Evolutionary conservation across 2,329 filamentous ascomycete genomes (phyloP), one percentile per base, ranked within the genome.

Genomic region (Fusarium torulosum): DNA sequence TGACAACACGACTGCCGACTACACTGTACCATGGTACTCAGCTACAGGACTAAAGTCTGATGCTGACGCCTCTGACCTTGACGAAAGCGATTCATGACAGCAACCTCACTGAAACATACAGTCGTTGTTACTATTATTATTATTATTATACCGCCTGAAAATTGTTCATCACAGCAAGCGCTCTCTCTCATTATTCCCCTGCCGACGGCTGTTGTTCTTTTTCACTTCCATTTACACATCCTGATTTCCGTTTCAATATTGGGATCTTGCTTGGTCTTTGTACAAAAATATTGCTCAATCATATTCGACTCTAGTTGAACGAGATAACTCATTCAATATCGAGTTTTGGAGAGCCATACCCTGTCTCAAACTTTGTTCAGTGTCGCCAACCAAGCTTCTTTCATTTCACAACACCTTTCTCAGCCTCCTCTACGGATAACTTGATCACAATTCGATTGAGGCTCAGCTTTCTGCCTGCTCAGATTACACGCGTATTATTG

Each of bases 1-100:
- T 71, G 59, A 62, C 56, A 37, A 63, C 64, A 59, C 51, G 46
- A 73, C 54, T 72, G 64, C 69, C 70, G 65, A 58, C 60, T 71
- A 59, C 8, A n/a, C 35, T n/a, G 35, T n/a, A 37, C 35, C 35
- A 10, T 37, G 35, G 35, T n/a, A 19, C 35, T 37, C 54, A 59
- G 43, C 35, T 50, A 19, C 27, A 29, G 27, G 27, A 29, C 45
- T 52, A 33, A 33, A 33, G 7, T 33, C 29, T 33, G 45, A 55
- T 27, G 25, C 58, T 40, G 55, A 60, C 61, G 52, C 63, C 51
- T 55, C 55, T 68, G 46, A 29, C 53, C 29, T 53, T 23, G 33
- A 20, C n/a, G 37, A 60, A 45, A 58, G 35, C 43, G 31, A 51
- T 47, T 60, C 46, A 42, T 51, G 51, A 49, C 59, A 23, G 27